These are phyloP conservation scores for Metschnikowia vanudenii DNA, from an alignment of 805 yeast genomes.

Conservation along the genomic window DNA sequence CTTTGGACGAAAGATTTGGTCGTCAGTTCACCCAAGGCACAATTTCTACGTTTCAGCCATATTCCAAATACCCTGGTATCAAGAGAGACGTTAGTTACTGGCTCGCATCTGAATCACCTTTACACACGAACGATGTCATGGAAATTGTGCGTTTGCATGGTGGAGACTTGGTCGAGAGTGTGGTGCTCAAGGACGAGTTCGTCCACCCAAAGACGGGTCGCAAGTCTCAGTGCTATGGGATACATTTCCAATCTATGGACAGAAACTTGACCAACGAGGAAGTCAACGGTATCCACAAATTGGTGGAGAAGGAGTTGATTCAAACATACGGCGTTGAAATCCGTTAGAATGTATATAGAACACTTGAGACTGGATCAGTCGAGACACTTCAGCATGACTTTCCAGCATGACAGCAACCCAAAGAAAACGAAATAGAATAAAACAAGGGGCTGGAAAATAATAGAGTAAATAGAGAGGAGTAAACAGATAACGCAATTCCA, in stretches of 20 bases:
- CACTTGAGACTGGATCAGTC: too few relatives aligned
- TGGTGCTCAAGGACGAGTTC: constrained; percentile 75
- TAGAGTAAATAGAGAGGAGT: too few relatives aligned
- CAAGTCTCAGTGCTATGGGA: constrained; percentile 81
- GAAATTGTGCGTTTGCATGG: constrained; percentile 83
- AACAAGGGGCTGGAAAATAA: neutral
- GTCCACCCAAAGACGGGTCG: constrained; percentile 78
- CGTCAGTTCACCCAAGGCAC: constrained; percentile 65
- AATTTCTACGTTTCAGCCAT: constrained; percentile 77
- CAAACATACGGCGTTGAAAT: constrained; percentile 56
- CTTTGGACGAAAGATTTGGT: constrained; percentile 72
- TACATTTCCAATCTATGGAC: constrained; percentile 95
- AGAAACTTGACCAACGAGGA: constrained; percentile 84
- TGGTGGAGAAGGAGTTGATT: constrained; percentile 58
- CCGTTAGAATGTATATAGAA: constrained; percentile 22
- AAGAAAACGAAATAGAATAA: neutral
- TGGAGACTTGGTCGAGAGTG: constrained; percentile 88
- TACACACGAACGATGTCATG: constrained; percentile 91
- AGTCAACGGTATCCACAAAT: constrained; percentile 68
- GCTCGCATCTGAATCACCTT: constrained; percentile 51
- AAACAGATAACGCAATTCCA: too few relatives aligned
- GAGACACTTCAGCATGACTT: too few relatives aligned
- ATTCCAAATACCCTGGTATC: constrained; percentile 88
- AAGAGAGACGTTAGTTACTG: constrained; percentile 89
- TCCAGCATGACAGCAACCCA: neutral